Base-by-base conservation (phyloP, 768 basidiomycete species). In the Rhizopogon vesiculosus region DNA sequence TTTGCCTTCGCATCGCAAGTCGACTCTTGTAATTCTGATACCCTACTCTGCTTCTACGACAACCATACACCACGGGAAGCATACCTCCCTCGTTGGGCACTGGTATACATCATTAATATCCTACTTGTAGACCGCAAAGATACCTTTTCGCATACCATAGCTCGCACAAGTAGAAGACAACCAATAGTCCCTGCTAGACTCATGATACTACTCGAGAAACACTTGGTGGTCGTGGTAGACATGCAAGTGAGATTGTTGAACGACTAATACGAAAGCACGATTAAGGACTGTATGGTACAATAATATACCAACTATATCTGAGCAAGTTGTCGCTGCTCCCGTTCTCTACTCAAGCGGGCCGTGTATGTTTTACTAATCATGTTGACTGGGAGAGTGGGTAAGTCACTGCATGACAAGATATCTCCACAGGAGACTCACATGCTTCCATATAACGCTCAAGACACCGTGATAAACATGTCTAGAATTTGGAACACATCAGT, bases 391-490 rank as follows among this genome's bases (percentile, higher is more conserved):
- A 39, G 41, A 49, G 12, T 22, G 13, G 35, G 2, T 49, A 1
- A 49, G 48, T 8, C 15, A 25, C 28, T 33, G 15, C 9, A 15
- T 5, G 3, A 35, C 28, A 55, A 15, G 43, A 31, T 51, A 81
- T 8, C 33, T 49, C 15, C 7, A 9, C 15, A 33, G 19, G 19
- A 31, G 33, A 38, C 89, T 74, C 63, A 91, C 91, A 92, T 38
- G 88, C 88, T 70, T 93, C 89, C 75, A 93, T 76, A 66, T 91
- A 93, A 43, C 89, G 82, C 52, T 91, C 89, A 63, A 91, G 75
- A 66, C 91, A 93, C 55, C 83, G 77, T 6, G 81, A 73, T 42
- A 93, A 73, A 62, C 91, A 93, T 28, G 84, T 84, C 91, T 93
- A 56, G 2, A 18, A 29, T 38, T 38, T 18, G 19, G 29, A 42